Evolutionary conservation across 768 basidiomycete species (phyloP).

Genomic region (Leccinum truebloodii): DNA sequence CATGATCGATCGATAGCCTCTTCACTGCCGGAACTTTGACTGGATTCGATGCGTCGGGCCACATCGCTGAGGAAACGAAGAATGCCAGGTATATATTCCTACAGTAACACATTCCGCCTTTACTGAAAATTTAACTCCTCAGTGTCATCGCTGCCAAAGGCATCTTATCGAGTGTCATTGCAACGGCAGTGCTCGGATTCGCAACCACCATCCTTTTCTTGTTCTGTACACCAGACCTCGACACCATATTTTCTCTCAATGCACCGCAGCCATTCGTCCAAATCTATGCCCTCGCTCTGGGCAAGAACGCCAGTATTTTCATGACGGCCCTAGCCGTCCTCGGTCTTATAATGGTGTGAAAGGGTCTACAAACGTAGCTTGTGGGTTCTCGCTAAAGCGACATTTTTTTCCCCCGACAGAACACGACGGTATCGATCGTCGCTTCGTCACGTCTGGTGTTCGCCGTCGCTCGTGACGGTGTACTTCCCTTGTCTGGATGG

Average conservation of each 20-base stretch:
- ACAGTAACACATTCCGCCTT: not conserved
- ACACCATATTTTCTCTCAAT: slow-evolving; percentile 69
- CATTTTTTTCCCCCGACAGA: slow-evolving; percentile 42
- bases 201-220: slow-evolving; percentile 77
- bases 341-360: slow-evolving; percentile 78
- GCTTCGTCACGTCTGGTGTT: slow-evolving; percentile 88
- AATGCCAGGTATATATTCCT: slow-evolving; percentile 57
- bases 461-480: slow-evolving; percentile 93
- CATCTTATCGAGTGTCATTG: slow-evolving; percentile 73
- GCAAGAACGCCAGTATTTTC: slow-evolving; percentile 75
- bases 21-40: slow-evolving; percentile 88
- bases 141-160: slow-evolving; percentile 82
- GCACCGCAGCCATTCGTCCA: slow-evolving; percentile 93
- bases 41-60: slow-evolving; percentile 88
- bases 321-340: slow-evolving; percentile 85
- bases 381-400: not conserved
- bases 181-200: slow-evolving; percentile 81
- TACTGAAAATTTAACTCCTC: not conserved
- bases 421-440: slow-evolving; percentile 84
- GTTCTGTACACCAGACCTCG: slow-evolving; percentile 80
- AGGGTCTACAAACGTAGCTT: not conserved
- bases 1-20: slow-evolving; percentile 60
- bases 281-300: slow-evolving; percentile 81
- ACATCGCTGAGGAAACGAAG: slow-evolving; percentile 87
- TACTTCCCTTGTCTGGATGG: slow-evolving; percentile 82